Base-by-base conservation (phyloP, 2,329 filamentous ascomycete genomes). In the Microcera coccophila region DNA sequence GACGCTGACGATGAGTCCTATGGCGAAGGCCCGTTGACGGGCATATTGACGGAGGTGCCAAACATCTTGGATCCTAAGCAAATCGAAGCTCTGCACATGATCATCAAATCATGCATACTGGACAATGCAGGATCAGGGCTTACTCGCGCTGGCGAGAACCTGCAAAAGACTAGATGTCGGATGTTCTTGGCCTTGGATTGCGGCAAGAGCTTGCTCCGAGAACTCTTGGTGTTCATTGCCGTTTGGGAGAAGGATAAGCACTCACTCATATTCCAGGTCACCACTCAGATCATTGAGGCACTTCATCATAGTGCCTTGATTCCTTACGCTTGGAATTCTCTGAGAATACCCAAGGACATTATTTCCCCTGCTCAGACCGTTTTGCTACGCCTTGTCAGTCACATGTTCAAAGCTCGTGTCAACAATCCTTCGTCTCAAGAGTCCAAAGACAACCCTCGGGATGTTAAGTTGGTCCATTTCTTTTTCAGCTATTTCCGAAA, bases 61-160 rank as follows among this genome's bases (percentile, higher is more conserved):
- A 86, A 97, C 53, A 95, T 96, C 28, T 74, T 97, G 21, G 90
- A 94, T 33, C 91, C 91, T 0, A 90, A 90, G 42, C 91, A 97
- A 66, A 96, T 96, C 41, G 91, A 97, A 65, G 90, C 93, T 5
- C 71, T 97, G 40, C 91, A 95, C 42, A 95, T 96, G 90, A 94
- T 96, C 46, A 85, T 97, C 57, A 95, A 96, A 71, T 90, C 88
- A 12, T 94, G 90, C 49, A 94, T 97, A 40, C 81, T 95, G 17
- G 87, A 94, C 57, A 82, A 81, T n/a, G 75, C 80, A 45, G 87
- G 86, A 46, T 84, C 85, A 50, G 81, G 82, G 0, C 69, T 81
- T 7, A 85, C 83, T 34, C 66, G 72, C 9, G 76, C 76, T 11
- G 84, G 84, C 15, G 86, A 89, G 60, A 95, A 91, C 60, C 82